Conservation (phyloP, 1,284 basidiomycete genomes). For the Takashimella tepidaria region DNA sequence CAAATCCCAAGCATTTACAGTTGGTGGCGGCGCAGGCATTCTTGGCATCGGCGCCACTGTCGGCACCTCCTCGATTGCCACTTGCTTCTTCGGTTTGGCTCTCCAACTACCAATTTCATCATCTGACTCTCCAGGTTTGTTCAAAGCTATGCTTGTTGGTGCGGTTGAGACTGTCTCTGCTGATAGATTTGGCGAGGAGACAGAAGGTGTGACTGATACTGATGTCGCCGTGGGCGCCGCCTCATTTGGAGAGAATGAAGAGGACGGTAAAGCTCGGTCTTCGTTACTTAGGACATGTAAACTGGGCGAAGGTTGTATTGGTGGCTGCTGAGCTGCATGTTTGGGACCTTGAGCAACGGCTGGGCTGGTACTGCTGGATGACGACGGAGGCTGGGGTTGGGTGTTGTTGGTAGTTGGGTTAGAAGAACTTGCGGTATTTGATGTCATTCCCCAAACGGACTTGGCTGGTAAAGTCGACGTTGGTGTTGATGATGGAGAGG, state of each 20-base stretch:
- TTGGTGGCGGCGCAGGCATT: constrained; percentile 25
- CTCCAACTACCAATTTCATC: constrained; percentile 37
- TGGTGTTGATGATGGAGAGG: not conserved
- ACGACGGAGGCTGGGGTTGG: no score
- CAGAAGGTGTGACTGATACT: constrained; percentile 10
- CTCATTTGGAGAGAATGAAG: constrained; percentile 22
- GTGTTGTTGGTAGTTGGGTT: constrained; percentile 1
- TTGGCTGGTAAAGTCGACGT: constrained; percentile 9
- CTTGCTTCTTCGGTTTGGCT: constrained; percentile 15
- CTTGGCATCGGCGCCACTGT: constrained; percentile 8
- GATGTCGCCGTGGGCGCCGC: constrained; percentile 20
- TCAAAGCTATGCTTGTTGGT: not conserved
- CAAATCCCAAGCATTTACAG: constrained; percentile 41
- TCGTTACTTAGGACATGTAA: no score
- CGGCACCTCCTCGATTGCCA: constrained; percentile 7
- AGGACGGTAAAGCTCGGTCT: constrained; percentile 5
- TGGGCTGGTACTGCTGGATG: no score
- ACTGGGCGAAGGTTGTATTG: no score
- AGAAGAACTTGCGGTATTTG: constrained; percentile 4
- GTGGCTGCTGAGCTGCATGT: not conserved
- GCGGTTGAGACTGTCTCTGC: constrained; percentile 12
- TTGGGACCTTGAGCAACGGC: not conserved
- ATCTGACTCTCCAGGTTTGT: constrained; percentile 3
- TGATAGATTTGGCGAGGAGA: constrained; percentile 16
- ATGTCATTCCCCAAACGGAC: constrained; percentile 25